Evolutionary conservation across 176 grass and related monocot species (phyloP).

Genomic region (Leersia perrieri): DNA sequence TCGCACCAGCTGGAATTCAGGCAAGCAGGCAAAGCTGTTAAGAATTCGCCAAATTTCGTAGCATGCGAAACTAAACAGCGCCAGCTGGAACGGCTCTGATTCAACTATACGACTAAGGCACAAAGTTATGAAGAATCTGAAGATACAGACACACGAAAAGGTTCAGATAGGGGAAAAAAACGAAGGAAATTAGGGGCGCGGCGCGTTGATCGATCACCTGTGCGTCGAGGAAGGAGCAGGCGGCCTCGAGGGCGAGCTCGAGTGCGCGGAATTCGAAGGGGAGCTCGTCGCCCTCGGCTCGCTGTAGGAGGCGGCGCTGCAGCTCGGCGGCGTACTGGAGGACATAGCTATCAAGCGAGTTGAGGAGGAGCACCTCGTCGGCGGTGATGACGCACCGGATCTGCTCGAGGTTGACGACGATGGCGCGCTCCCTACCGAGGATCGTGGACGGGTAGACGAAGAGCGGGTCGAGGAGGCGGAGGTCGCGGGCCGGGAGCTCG

Average conservation of each 20-base stretch:
- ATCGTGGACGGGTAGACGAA: slow-evolving; percentile 95
- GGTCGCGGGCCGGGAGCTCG: slow-evolving; percentile 91
- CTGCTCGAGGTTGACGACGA: slow-evolving; percentile 98
- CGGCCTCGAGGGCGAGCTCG: slow-evolving; percentile 88
- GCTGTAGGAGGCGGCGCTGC: slow-evolving; percentile 69
- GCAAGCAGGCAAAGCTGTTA: background rate
- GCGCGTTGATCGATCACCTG: slow-evolving; percentile 73
- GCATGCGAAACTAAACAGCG: background rate
- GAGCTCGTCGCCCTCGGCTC: slow-evolving; percentile 56
- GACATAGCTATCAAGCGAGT: slow-evolving; percentile 86
- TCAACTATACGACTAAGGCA: background rate
- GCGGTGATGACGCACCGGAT: slow-evolving; percentile 96
- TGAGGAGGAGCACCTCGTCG: slow-evolving; percentile 89
- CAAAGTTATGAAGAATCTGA: background rate
- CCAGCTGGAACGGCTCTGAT: slow-evolving; percentile 9
- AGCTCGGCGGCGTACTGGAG: slow-evolving; percentile 87
- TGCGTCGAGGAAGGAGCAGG: slow-evolving; percentile 87
- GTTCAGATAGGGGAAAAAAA: background rate
- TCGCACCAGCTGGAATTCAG: too few species aligned
- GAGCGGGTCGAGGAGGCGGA: slow-evolving; percentile 95
- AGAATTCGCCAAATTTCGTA: background rate
- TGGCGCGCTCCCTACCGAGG: slow-evolving; percentile 86
- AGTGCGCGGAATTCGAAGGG: slow-evolving; percentile 95
- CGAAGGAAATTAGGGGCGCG: background rate
- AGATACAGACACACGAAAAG: background rate